Evolutionary conservation across 768 basidiomycete species (phyloP), one percentile per base, ranked within the genome.

Genomic region (Trametes punicea): DNA sequence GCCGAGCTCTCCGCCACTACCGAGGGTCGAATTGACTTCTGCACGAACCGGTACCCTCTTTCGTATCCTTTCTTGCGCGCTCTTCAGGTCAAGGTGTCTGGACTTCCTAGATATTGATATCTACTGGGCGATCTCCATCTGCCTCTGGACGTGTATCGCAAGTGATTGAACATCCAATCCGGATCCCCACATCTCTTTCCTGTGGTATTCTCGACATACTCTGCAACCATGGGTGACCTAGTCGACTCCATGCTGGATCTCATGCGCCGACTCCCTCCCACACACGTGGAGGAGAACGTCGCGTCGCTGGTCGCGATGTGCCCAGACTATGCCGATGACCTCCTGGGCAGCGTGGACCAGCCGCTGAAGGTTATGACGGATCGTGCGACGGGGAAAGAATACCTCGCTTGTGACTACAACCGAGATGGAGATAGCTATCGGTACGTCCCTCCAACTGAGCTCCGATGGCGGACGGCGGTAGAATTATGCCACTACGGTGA

Each of bases 201-300:
- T n/a, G n/a, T n/a, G n/a, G n/a, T n/a, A n/a, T n/a, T n/a, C n/a
- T n/a, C n/a, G n/a, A n/a, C n/a, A n/a, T n/a, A n/a, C n/a, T n/a
- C n/a, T n/a, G 8, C 44, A 21, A 71, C 47, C 62, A 88, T 88
- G 88, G 76, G 78, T 45, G 91, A 93, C 71, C 77, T 88, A 56
- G 82, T 93, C 44, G 91, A 94, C 66, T 88, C 91, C 52, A 93
- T 96, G 85, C 85, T 98, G 36, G 96, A 98, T 75, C 82, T 98
- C 45, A 89, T 95, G 82, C 84, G 97, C 51, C 88, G 97, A 15
- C 81, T 98, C n/a, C 97, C 97, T 7, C 96, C 97, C 3, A 90
- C 86, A 7, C 76, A 84, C 18, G 88, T 94, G 42, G 87, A 93
- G 67, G 83, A 90, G 69, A 98, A 96, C 73, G 85, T 98, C 61